Percentiles rank a stretch among this genome's conserved stretches.
Conservation (phyloP, 306 rosid species). For the Fagus crenata region DNA sequence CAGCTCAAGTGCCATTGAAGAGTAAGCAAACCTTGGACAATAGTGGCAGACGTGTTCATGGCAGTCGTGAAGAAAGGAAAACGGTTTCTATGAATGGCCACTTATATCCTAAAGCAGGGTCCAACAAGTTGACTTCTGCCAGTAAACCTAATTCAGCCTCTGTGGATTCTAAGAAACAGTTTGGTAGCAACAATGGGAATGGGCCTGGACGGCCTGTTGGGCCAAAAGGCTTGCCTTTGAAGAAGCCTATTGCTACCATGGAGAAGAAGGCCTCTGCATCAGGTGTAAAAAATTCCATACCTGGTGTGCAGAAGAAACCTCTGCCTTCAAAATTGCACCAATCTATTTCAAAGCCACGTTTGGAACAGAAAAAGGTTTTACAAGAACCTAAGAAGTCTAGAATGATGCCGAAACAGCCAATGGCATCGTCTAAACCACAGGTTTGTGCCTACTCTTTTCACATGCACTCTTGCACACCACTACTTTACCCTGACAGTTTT, state of each 20-base stretch:
- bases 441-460: conserved; percentile 32
- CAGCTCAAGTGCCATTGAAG: conserved; percentile 51
- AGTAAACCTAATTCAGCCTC: conserved; percentile 39
- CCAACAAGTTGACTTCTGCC: conserved; percentile 49
- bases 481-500: background rate
- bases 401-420: conserved; percentile 52
- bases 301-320: conserved; percentile 49
- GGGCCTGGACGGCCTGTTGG: conserved; percentile 67
- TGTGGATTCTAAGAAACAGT: conserved; percentile 60
- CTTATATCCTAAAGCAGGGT: conserved; percentile 45
- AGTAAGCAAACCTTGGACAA: conserved; percentile 49
- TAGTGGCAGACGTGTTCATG: conserved; percentile 37
- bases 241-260: conserved; percentile 38
- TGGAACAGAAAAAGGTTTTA: conserved; percentile 53
- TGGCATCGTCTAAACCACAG: conserved; percentile 59
- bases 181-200: conserved; percentile 51
- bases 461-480: background rate
- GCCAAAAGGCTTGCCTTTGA: conserved; percentile 51
- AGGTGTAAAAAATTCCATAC: conserved; percentile 36
- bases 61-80: conserved; percentile 47
- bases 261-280: conserved; percentile 53
- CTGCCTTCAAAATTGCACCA: conserved; percentile 41
- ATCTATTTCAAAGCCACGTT: conserved; percentile 40
- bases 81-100: conserved; percentile 41
- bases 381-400: conserved; percentile 52